phyloP scores from a whole-genome alignment of 345 rosid species.

The Kandelia obovata region DNA sequence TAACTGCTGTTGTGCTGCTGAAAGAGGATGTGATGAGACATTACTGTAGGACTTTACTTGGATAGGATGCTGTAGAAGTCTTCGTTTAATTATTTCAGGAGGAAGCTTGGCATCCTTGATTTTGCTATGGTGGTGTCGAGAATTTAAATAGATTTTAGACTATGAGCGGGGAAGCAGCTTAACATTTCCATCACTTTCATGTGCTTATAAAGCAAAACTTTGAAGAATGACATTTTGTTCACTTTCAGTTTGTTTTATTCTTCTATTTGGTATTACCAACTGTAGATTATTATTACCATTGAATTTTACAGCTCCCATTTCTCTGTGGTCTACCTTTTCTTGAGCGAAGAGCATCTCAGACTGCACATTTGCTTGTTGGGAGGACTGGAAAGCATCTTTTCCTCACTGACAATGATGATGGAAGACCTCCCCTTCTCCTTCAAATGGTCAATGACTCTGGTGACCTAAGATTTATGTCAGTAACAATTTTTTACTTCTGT shows the following conservation, averaged over 20 bases:
- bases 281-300: background rate
- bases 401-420: slow-evolving; percentile 72
- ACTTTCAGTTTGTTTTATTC: background rate
- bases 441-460: slow-evolving; percentile 74
- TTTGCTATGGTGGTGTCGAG: background rate
- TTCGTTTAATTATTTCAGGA: slow-evolving; percentile 2
- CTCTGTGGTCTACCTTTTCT: slow-evolving; percentile 91
- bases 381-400: slow-evolving; percentile 91
- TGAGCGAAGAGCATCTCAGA: slow-evolving; percentile 78
- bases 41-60: background rate
- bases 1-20: background rate
- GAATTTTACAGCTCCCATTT: slow-evolving; percentile 63
- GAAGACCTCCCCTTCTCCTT: slow-evolving; percentile 81
- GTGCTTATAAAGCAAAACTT: background rate
- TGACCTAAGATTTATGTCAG: slow-evolving; percentile 74
- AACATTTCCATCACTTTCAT: background rate
- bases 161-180: background rate
- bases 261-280: too few relatives aligned
- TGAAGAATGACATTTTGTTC: background rate
- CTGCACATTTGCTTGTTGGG: slow-evolving; percentile 84
- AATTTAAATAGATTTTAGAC: slow-evolving; percentile 1
- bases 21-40: too few relatives aligned
- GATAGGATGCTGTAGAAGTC: background rate
- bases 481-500: slow-evolving; percentile 8
- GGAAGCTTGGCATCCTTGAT: slow-evolving; percentile 6